phyloP scores from a whole-genome alignment of 2,329 filamentous ascomycete species.

The Calonectria hongkongensis region DNA sequence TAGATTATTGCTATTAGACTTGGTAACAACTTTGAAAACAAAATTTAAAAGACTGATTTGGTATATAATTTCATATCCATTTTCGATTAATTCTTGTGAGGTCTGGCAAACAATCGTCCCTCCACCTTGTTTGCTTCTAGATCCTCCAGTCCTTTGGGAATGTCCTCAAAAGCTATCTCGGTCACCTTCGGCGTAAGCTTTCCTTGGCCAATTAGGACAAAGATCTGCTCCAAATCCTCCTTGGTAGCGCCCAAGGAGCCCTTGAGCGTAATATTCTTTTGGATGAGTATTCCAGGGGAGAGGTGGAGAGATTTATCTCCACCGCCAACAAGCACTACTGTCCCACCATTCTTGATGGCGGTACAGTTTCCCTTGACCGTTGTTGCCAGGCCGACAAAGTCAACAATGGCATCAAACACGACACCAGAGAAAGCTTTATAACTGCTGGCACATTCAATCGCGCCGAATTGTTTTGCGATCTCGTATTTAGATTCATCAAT shows the following conservation, averaged over 20 bases:
- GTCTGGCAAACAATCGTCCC: constrained; percentile 35
- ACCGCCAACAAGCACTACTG: constrained; percentile 36
- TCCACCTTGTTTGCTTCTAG: constrained; percentile 29
- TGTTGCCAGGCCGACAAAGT: constrained; percentile 25
- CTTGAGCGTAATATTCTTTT: constrained; percentile 34
- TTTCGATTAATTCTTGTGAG: neutral
- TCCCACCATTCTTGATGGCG: constrained; percentile 18
- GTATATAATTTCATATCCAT: neutral
- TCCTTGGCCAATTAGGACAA: constrained; percentile 30
- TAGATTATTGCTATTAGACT: no score
- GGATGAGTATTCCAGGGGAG: constrained; percentile 29
- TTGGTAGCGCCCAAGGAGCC: constrained; percentile 36
- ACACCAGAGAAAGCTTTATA: constrained; percentile 18
- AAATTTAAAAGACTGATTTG: no score
- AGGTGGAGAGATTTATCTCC: constrained; percentile 19
- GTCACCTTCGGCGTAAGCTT: constrained; percentile 33
- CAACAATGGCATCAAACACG: constrained; percentile 27
- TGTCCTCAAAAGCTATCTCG: constrained; percentile 37
- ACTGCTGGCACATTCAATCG: constrained; percentile 18
- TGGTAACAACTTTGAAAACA: no score
- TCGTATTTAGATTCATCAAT: constrained; percentile 37
- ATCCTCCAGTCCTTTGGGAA: constrained; percentile 30
- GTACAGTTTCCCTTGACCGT: constrained; percentile 2
- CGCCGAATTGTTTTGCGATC: constrained; percentile 27
- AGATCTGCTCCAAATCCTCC: constrained; percentile 33